phyloP scores from a whole-genome alignment of 78 protist genomes.

The Dictyostelium capitatum region DNA sequence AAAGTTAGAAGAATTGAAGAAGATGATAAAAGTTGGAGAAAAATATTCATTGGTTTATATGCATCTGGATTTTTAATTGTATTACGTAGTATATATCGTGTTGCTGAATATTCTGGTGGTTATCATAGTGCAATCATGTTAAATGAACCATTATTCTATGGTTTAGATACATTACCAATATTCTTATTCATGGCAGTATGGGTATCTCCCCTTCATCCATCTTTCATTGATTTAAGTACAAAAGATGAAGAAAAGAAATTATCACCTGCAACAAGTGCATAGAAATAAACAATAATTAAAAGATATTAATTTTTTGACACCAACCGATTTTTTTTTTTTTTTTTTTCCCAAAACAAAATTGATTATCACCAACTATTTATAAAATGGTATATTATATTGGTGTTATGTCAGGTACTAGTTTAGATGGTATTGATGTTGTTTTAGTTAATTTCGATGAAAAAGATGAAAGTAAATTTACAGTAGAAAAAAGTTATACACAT shows the following conservation, averaged over 20 bases:
- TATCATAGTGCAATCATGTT: conserved; percentile 14
- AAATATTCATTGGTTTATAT: conserved; percentile 17
- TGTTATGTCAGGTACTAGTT: conserved; percentile 22
- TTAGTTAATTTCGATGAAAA: not conserved
- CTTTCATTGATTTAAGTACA: no score
- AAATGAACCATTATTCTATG: conserved; percentile 36
- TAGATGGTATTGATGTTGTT: conserved; percentile 42
- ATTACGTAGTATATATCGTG: conserved; percentile 46
- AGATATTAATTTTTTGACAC: no score
- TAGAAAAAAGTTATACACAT: not conserved
- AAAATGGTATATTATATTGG: not conserved
- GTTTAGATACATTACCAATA: conserved; percentile 43
- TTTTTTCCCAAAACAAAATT: no score
- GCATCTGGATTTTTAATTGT: conserved; percentile 18
- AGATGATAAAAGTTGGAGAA: conserved; percentile 29
- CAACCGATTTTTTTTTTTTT: no score
- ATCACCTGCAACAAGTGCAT: no score
- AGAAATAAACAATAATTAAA: no score
- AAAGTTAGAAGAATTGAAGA: conserved; percentile 9
- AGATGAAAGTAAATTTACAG: not conserved
- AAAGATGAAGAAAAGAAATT: not conserved
- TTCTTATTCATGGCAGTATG: conserved; percentile 37
- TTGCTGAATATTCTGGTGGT: conserved; percentile 58
- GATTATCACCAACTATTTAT: no score
- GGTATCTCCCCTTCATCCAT: conserved; percentile 41